Evolutionary conservation across 2,329 filamentous ascomycete species (phyloP), one percentile per base, ranked within the genome.

Genomic region (Fusarium napiforme): DNA sequence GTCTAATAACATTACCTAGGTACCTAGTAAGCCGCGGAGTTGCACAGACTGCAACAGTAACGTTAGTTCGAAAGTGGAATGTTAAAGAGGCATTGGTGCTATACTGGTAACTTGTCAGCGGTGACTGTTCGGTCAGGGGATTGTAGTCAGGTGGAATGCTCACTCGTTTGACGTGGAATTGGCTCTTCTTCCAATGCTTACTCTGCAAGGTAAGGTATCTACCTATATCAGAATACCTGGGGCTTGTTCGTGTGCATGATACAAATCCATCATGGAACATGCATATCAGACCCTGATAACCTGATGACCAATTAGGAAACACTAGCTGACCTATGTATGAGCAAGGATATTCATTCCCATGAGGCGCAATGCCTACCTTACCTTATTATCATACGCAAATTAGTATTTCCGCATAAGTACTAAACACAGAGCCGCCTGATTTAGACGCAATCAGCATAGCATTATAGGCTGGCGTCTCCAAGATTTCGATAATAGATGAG

Each of bases 1-100:
- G 30, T 47, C 42, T 58, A 53, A n/a, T 30, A 36, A 34, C 15
- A 34, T 34, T 34, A 16, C 32, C 32, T 34, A 32, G 11, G 12
- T 59, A 23, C n/a, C 9, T 32, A 39, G 45, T 60, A 43, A 68
- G 69, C 53, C 67, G 65, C 67, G 67, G 65, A 70, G 66, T 55
- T 61, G 43, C 46, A 42, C n/a, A 49, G 32, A 72, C 58, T 67
- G n/a, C 53, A 60, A 49, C 40, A 21, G 19, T 28, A 36, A 43
- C 36, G 45, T 64, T 50, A 43, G 56, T n/a, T 59, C 60, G 30
- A 59, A 58, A 59, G 40, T 45, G 60, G 60, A 59, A 64, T 64
- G 50, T 46, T 34, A 45, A 36, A 37, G 26, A 43, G 19, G 37
- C 37, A 39, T 21, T 64, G 26, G 23, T 64, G n/a, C 23, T 53